A percentile compares a stretch with the other conserved stretches of the same genome.
Conservation (phyloP, 768 basidiomycete genomes). For the Russula earlei region DNA sequence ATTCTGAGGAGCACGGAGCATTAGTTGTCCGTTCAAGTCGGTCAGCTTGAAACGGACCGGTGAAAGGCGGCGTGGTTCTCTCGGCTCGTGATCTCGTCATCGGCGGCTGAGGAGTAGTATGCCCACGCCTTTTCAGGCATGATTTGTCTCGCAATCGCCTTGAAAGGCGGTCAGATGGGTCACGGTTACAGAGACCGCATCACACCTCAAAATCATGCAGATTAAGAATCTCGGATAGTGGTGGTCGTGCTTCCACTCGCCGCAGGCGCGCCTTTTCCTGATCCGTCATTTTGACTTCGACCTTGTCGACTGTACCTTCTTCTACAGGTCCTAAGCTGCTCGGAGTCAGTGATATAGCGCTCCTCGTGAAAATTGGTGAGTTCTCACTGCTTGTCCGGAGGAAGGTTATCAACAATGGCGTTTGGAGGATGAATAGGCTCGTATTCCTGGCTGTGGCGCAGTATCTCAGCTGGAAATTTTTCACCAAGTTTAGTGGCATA, state of each 20-base stretch:
- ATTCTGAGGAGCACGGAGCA: constrained; percentile 17
- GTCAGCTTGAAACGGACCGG: constrained; percentile 36
- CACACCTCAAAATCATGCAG: constrained; percentile 90
- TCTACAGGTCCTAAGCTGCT: constrained; percentile 60
- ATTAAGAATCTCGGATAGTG: constrained; percentile 72
- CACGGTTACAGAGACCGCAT: not conserved
- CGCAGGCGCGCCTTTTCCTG: constrained; percentile 62
- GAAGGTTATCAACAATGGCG: constrained; percentile 66
- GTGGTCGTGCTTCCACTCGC: constrained; percentile 54
- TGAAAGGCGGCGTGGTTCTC: constrained; percentile 92
- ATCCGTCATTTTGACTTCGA: constrained; percentile 53
- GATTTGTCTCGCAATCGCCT: constrained; percentile 76
- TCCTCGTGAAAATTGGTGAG: not conserved
- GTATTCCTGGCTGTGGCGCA: constrained; percentile 41
- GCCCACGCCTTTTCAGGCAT: constrained; percentile 91
- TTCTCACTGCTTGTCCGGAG: constrained; percentile 64
- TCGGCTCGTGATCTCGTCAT: constrained; percentile 85
- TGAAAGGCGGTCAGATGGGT: constrained; percentile 4
- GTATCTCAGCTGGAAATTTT: not conserved
- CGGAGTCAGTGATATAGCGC: not conserved
- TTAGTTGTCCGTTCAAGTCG: not conserved
- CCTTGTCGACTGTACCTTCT: constrained; percentile 52
- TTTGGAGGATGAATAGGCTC: constrained; percentile 86
- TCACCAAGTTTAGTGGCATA: constrained; percentile 4
- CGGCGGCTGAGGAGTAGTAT: constrained; percentile 93